A percentile compares a stretch with the other conserved stretches of the same genome.
These are phyloP conservation scores for Salix exigua DNA, from an alignment of 345 rosid species.

Conservation along the genomic window DNA sequence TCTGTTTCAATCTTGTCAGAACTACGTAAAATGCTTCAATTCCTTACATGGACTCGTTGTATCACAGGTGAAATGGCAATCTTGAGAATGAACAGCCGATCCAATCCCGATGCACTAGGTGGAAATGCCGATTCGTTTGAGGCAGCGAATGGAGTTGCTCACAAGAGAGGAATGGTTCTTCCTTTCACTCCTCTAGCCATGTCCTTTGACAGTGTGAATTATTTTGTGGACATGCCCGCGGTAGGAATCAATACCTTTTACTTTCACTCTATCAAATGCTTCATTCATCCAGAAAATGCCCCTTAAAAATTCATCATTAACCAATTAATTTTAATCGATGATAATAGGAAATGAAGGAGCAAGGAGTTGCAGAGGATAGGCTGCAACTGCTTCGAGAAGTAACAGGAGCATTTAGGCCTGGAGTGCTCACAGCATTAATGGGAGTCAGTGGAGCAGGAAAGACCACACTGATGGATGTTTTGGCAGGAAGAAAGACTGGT, in stretches of 20 bases:
- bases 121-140: slow-evolving; percentile 30
- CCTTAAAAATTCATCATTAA: background rate
- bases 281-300: background rate
- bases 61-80: slow-evolving; percentile 46
- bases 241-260: slow-evolving; percentile 33
- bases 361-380: slow-evolving; percentile 66
- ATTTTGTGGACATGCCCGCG: slow-evolving; percentile 77
- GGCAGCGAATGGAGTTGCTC: slow-evolving; percentile 24
- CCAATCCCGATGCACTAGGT: slow-evolving; percentile 15
- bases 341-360: slow-evolving; percentile 77
- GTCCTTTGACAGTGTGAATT: slow-evolving; percentile 64
- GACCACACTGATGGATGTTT: slow-evolving; percentile 95
- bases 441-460: slow-evolving; percentile 99
- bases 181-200: slow-evolving; percentile 77
- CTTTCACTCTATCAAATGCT: background rate
- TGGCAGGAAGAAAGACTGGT: slow-evolving; percentile 88
- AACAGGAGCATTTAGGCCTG: slow-evolving; percentile 87
- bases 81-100: slow-evolving; percentile 18
- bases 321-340: background rate
- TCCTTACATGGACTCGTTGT: slow-evolving; percentile 3
- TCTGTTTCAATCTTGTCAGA: background rate
- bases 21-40: background rate
- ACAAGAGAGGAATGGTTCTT: slow-evolving; percentile 70
- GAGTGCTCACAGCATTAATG: slow-evolving; percentile 88
- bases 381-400: slow-evolving; percentile 69